These are phyloP conservation scores for Trypanosoma brucei DNA, from an alignment of 208 protist species.

Conservation along the genomic window DNA sequence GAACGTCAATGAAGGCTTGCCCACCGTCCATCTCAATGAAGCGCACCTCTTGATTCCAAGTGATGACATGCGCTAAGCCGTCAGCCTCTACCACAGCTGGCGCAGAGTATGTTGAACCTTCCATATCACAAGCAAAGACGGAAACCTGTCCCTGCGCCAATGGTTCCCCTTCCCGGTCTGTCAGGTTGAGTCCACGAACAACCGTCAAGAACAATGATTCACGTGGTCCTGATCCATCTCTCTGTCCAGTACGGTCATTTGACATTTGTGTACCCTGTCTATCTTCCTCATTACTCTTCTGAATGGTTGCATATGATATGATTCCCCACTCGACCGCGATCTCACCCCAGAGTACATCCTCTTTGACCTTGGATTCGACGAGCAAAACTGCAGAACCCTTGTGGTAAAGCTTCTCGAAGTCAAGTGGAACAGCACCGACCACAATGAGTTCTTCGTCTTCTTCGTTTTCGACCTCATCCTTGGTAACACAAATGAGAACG, in stretches of 20 bases:
- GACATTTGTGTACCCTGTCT: slow-evolving; percentile 11
- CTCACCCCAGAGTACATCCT: slow-evolving; percentile 85
- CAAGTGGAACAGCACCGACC: slow-evolving; percentile 78
- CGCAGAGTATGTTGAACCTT: slow-evolving; percentile 62
- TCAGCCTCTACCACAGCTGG: slow-evolving; percentile 35
- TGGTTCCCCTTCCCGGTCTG: slow-evolving; percentile 30
- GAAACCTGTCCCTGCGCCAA: slow-evolving; percentile 48
- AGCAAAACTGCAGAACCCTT: slow-evolving; percentile 76
- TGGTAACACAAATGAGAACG: slow-evolving; percentile 80
- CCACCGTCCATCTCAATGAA: slow-evolving; percentile 67
- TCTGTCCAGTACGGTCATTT: slow-evolving; percentile 18
- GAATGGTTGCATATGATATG: slow-evolving; percentile 18
- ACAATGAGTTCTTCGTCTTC: slow-evolving; percentile 84
- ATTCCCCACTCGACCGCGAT: slow-evolving; percentile 74
- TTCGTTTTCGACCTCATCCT: slow-evolving; percentile 37
- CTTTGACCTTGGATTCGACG: slow-evolving; percentile 83
- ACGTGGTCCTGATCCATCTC: slow-evolving; percentile 4
- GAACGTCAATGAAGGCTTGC: slow-evolving; percentile 50
- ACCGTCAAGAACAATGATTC: slow-evolving; percentile 80
- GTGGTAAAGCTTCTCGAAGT: slow-evolving; percentile 81
- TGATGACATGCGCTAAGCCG: slow-evolving; percentile 41
- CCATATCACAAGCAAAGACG: slow-evolving; percentile 67
- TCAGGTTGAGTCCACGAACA: slow-evolving; percentile 72
- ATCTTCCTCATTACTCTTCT: slow-evolving; percentile 36
- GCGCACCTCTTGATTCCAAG: slow-evolving; percentile 87